Percentiles rank a stretch among this genome's conserved stretches.
Evolutionary conservation across 2,329 filamentous ascomycete species (phyloP).

Genomic region (Didymosphaeria variabile): DNA sequence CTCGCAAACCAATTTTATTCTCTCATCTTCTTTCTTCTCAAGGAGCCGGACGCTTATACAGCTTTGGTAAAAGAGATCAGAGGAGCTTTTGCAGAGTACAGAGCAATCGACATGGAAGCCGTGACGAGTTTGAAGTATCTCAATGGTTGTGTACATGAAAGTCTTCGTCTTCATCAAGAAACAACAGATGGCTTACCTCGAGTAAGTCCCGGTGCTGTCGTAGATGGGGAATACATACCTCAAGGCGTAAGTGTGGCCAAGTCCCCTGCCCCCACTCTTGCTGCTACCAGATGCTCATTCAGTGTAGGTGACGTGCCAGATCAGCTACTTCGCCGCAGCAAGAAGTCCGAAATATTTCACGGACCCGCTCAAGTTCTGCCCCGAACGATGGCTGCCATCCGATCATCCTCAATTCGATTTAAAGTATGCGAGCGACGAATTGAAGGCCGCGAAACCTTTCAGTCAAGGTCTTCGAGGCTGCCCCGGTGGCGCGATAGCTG

Average conservation of each 20-base stretch:
- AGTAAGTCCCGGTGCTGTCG: slow-evolving; percentile 12
- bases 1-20: slow-evolving; percentile 10
- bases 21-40: slow-evolving; percentile 9
- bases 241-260: background rate
- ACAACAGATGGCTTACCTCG: slow-evolving; percentile 7
- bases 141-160: slow-evolving; percentile 7
- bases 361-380: slow-evolving; percentile 5
- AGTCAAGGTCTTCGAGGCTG: slow-evolving; percentile 12
- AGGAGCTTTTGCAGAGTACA: background rate
- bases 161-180: slow-evolving; percentile 11
- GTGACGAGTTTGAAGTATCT: slow-evolving; percentile 6
- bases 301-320: slow-evolving; percentile 7
- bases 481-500: slow-evolving; percentile 9
- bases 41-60: slow-evolving; percentile 8
- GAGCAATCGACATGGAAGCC: slow-evolving; percentile 6
- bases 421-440: slow-evolving; percentile 1
- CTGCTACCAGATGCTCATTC: no score
- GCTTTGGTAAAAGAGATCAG: slow-evolving; percentile 4
- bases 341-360: slow-evolving; percentile 7
- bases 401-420: slow-evolving; percentile 5
- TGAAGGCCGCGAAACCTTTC: slow-evolving; percentile 8
- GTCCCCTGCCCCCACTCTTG: no score
- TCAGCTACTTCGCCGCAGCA: slow-evolving; percentile 14
- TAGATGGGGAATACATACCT: slow-evolving; percentile 9
- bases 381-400: slow-evolving; percentile 3